Evolutionary conservation across 108 stramenopile genomes (phyloP).

Genomic region (Fragilaria radians): DNA sequence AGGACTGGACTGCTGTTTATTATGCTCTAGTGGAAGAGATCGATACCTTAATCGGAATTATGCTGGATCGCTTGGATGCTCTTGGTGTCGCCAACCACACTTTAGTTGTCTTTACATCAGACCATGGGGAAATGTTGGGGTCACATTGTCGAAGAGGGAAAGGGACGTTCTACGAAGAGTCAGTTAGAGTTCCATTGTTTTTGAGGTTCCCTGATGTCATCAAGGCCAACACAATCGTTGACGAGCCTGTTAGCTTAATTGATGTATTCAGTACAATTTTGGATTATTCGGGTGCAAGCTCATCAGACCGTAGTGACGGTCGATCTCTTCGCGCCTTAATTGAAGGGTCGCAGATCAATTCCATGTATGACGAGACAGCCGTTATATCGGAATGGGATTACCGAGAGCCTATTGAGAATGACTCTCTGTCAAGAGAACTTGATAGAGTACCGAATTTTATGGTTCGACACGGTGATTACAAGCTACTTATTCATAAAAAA

Average conservation of each 20-base stretch:
- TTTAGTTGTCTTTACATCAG: slow-evolving; percentile 17
- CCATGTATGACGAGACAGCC: slow-evolving; percentile 9
- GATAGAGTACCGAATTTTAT: slow-evolving; percentile 15
- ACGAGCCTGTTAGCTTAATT: slow-evolving; percentile 10
- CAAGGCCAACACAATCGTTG: slow-evolving; percentile 7
- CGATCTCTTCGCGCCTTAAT: slow-evolving; percentile 8
- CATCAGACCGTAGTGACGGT: slow-evolving; percentile 12
- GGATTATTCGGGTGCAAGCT: slow-evolving; percentile 9
- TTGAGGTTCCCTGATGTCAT: slow-evolving; percentile 11
- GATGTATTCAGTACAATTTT: slow-evolving; percentile 15
- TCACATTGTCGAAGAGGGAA: slow-evolving; percentile 18
- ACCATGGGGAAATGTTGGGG: slow-evolving; percentile 29
- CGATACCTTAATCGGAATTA: slow-evolving; percentile 7
- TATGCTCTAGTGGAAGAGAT: slow-evolving; percentile 20
- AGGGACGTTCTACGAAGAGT: slow-evolving; percentile 19
- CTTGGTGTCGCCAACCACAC: slow-evolving; percentile 11
- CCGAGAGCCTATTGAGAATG: slow-evolving; percentile 3
- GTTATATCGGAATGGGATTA: slow-evolving; percentile 14
- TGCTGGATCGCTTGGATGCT: slow-evolving; percentile 7
- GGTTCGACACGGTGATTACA: slow-evolving; percentile 18
- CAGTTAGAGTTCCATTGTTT: slow-evolving; percentile 15
- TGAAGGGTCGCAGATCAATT: slow-evolving; percentile 7
- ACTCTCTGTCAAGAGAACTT: slow-evolving; percentile 1
- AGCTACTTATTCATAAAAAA: slow-evolving; percentile 13
- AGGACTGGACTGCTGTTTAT: slow-evolving; percentile 19